Evolutionary conservation across 2,329 filamentous ascomycete genomes (phyloP), one percentile per base, ranked within the genome.

Genomic region (Stachybotrys chartarum): DNA sequence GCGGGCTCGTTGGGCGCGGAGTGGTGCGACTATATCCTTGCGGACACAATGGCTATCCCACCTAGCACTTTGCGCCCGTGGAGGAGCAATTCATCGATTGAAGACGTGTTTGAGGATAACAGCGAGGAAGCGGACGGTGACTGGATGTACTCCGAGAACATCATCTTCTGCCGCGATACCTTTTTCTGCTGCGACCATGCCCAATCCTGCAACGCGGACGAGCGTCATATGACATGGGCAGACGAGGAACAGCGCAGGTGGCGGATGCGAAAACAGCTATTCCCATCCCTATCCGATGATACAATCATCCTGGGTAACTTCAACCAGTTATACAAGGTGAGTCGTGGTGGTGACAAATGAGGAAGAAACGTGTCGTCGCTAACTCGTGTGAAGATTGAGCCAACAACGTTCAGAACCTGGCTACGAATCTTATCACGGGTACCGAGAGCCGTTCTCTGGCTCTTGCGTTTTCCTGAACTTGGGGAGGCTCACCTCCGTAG

Each of bases 161-260:
- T 99, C 59, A 90, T 99, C 54, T 99, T 92, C 70, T 95, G 91
- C 54, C 84, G 88, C 7, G 89, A 97, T 64, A 97, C 92, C 0
- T 99, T 99, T 74, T 99, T 99, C 76, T 99, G 94, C 69, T 97
- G 94, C 66, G 94, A 99, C 62, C 94, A 99, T 70, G 84, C 90
- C 51, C 92, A 97, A 70, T 97, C 92, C 55, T 90, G 90, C 17
- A 90, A 93, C 63, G 78, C 82, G 0, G 74, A 80, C 57, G 88
- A 91, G 59, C 79, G 77, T 48, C 77, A 77, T 17, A 71, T 92
- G 48, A 85, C 82, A 3, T 99, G 94, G 94, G 83, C 88, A 55
- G 85, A 91, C 55, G 93, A 97, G 71, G 88, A 93, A 69, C 74
- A 75, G 24, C 82, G 87, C 56, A 82, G 94, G 59, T 97, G 94